These are phyloP conservation scores for Annulohypoxylon moriforme DNA, from an alignment of 495 filamentous ascomycete species.

Conservation along the genomic window DNA sequence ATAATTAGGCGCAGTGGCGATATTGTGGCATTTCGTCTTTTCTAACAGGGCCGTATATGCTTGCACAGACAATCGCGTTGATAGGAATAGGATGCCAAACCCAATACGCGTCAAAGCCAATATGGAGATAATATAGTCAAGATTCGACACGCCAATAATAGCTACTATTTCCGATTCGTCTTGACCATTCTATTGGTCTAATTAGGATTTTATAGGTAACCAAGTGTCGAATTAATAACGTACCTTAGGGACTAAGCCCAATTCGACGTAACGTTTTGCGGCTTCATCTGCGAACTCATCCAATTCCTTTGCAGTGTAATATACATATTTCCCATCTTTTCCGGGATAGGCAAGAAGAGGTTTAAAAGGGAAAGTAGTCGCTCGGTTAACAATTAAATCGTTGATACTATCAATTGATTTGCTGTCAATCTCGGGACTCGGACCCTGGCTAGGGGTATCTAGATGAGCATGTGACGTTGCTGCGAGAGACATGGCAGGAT, in stretches of 20 bases:
- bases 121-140: constrained; percentile 58
- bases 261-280: constrained; percentile 37
- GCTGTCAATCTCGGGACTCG: constrained; percentile 5
- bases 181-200: constrained; percentile 37
- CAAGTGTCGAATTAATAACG: not conserved
- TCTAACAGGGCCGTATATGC: constrained; percentile 57
- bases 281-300: constrained; percentile 50
- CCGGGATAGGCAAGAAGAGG: constrained; percentile 53
- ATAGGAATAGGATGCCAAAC: constrained; percentile 60
- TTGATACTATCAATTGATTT: constrained; percentile 40
- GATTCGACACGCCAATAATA: constrained; percentile 56
- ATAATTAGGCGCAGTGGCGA: constrained; percentile 49
- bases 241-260: constrained; percentile 29
- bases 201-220: constrained; percentile 1
- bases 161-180: constrained; percentile 56
- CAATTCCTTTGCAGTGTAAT: constrained; percentile 53
- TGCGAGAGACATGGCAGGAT: constrained; percentile 16
- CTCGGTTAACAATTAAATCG: constrained; percentile 47
- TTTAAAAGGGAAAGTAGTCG: constrained; percentile 38
- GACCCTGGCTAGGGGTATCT: not conserved
- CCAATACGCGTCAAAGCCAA: constrained; percentile 59
- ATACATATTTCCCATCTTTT: constrained; percentile 44
- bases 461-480: constrained; percentile 15
- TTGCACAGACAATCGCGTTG: constrained; percentile 57
- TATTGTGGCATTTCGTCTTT: constrained; percentile 50